Base-by-base conservation (phyloP, 2,329 filamentous ascomycete genomes). In the Apiospora aurea region DNA sequence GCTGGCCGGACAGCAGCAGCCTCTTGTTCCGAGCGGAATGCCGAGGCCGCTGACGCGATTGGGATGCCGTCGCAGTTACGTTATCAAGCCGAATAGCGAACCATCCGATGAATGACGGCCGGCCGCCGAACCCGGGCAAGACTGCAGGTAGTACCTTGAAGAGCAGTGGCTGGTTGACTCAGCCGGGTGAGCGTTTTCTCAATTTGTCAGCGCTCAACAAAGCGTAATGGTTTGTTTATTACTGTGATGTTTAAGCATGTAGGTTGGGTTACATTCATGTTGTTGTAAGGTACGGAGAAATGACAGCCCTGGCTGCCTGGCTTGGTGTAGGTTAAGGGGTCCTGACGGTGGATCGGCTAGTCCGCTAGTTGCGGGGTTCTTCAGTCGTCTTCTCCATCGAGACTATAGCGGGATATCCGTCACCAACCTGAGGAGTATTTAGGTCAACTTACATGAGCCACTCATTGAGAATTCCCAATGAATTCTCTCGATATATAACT, bases 331-430 rank as follows among this genome's bases (percentile, higher is more conserved):
- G n/a, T n/a, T n/a, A 51, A 26, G 49, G 49, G n/a, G 24, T 51
- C 49, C 49, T n/a, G 49, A 11, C 14, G 21, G 57, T 64, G 57
- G 57, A 41, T n/a, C 57, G 57, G 57, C 57, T 64, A 64, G 57
- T 41, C 11, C 18, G 57, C 57, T 41, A 64, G 57, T 41, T 64
- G 57, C 57, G 57, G 57, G 53, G 57, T n/a, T 38, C 34, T 38
- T 4, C 34, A 38, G 34, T 38, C n/a, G 34, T 38, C n/a, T 38
- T 41, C 53, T 61, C 53, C 16, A 29, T 61, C 26, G 29, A 38
- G 16, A 34, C 26, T 34, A 6, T 18, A 26, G 26, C 34, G 26
- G 29, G 53, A 61, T 61, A 61, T n/a, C 53, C 21, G 26, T 34
- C 26, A 29, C 26, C 14, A 34, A 34, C 16, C 14, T 53, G 49